Evolutionary conservation across 495 filamentous ascomycete species (phyloP).

Genomic region (Xylaria flabelliformis): DNA sequence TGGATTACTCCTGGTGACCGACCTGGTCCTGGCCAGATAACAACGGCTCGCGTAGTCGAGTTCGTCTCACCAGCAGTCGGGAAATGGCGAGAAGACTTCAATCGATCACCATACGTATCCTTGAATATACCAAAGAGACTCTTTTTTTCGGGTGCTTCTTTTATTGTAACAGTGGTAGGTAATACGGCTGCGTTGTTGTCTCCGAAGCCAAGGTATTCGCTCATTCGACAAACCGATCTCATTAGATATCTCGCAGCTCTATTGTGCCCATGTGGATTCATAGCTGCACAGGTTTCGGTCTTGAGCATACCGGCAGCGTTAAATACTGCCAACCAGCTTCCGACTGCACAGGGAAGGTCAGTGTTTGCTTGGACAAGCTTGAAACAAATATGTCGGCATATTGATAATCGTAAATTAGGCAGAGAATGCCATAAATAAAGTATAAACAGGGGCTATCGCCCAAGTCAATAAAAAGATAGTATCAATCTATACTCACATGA

Average conservation of each 20-base stretch:
- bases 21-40: background rate
- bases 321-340: conserved; percentile 22
- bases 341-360: background rate
- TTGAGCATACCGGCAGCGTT: conserved; percentile 20
- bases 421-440: background rate
- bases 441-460: background rate
- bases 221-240: background rate
- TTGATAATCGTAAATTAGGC: background rate
- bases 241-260: background rate
- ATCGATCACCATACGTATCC: background rate
- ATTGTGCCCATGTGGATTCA: background rate
- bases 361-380: background rate
- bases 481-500: conserved; percentile 10
- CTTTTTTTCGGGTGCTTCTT: background rate
- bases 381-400: background rate
- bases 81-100: no score
- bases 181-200: background rate
- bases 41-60: background rate
- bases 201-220: background rate
- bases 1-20: background rate
- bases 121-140: background rate
- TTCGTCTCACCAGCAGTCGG: background rate
- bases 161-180: background rate
- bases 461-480: background rate
- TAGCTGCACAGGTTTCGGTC: conserved; percentile 2